phyloP scores from a whole-genome alignment of 2,329 filamentous ascomycete species.

The Venturia pyrina region DNA sequence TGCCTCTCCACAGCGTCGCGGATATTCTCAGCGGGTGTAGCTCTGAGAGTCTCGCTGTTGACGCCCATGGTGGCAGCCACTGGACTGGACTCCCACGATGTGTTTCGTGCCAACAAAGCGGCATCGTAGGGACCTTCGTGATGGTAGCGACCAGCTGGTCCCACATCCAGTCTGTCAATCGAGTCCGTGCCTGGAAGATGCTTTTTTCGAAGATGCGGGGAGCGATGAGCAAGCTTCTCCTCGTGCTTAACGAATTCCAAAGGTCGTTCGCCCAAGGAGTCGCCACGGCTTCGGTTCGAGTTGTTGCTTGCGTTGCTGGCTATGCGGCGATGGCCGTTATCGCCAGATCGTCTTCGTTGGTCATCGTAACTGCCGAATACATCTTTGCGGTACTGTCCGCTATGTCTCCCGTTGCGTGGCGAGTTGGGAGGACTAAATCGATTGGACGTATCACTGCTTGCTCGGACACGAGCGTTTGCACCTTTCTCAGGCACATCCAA shows the following conservation, averaged over 20 bases:
- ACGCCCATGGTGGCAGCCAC: constrained; percentile 64
- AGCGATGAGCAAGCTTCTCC: constrained; percentile 53
- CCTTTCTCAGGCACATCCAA: neutral
- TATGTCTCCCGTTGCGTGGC: neutral
- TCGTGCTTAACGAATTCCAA: constrained; percentile 57
- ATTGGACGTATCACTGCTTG: constrained; percentile 3
- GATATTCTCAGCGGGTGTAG: constrained; percentile 71
- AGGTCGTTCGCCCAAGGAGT: constrained; percentile 35
- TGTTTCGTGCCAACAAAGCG: constrained; percentile 64
- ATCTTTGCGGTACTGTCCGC: constrained; percentile 3
- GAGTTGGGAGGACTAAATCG: neutral
- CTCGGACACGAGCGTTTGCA: neutral
- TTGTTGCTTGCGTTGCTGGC: neutral
- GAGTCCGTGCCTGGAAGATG: constrained; percentile 60
- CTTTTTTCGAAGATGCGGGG: constrained; percentile 55
- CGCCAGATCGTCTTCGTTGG: neutral
- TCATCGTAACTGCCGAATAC: neutral
- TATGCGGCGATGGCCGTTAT: neutral
- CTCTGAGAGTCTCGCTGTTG: constrained; percentile 67
- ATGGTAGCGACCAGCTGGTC: constrained; percentile 56
- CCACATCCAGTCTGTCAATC: constrained; percentile 69
- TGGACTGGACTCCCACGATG: constrained; percentile 51
- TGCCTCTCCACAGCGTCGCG: constrained; percentile 62
- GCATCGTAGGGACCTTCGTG: constrained; percentile 89
- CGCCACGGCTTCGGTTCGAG: constrained; percentile 18